Conservation (phyloP, 352 stramenopile species). For the Salisapilia sapeloensis region DNA sequence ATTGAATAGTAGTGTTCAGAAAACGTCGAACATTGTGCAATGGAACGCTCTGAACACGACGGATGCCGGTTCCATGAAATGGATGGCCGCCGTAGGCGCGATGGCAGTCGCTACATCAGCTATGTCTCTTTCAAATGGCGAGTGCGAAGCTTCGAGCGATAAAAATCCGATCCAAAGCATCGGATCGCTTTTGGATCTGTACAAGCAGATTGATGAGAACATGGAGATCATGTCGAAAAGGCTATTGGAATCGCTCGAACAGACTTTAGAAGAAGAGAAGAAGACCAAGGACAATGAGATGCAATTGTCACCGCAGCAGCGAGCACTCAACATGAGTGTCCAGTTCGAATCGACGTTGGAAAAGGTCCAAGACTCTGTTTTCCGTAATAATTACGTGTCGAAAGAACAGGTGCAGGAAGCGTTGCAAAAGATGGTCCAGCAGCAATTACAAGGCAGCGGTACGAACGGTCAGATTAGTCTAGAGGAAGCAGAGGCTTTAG, state of each 20-base stretch:
- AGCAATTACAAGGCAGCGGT: constrained; percentile 29
- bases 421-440: constrained; percentile 33
- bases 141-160: too few species aligned
- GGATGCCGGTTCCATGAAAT: too few species aligned
- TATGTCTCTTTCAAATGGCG: too few species aligned
- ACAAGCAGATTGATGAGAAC: constrained; percentile 75
- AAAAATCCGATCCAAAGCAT: constrained; percentile 68
- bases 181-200: constrained; percentile 42
- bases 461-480: constrained; percentile 33
- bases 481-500: constrained; percentile 46
- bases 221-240: constrained; percentile 58
- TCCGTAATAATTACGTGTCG: constrained; percentile 70
- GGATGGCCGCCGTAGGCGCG: too few species aligned
- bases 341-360: constrained; percentile 62
- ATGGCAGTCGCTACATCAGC: too few species aligned
- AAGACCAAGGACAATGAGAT: constrained; percentile 22
- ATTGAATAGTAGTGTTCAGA: too few species aligned
- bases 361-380: constrained; percentile 69
- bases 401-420: constrained; percentile 64
- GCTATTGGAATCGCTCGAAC: constrained; percentile 48
- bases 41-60: too few species aligned
- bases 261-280: constrained; percentile 26
- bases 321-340: constrained; percentile 70
- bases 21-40: too few species aligned
- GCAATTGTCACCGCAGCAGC: constrained; percentile 36